A percentile compares a stretch with the other conserved stretches of the same genome.
Conservation (phyloP, 768 basidiomycete genomes). For the Daedalea quercina region DNA sequence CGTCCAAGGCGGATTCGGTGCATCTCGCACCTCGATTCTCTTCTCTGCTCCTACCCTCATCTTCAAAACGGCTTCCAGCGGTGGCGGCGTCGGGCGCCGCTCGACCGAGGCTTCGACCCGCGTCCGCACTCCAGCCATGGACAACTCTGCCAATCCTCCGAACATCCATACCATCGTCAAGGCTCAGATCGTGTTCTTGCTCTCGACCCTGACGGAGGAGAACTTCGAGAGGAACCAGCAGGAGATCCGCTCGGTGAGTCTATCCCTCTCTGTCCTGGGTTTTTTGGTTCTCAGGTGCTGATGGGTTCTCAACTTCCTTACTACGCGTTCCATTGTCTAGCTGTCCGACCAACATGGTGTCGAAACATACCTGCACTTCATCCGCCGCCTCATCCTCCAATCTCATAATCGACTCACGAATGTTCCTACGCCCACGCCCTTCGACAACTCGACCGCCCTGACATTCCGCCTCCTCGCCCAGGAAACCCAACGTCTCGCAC, state of each 20-base stretch:
- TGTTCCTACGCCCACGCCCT: conserved; percentile 51
- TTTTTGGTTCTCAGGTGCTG: not conserved
- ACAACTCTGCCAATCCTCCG: conserved; percentile 67
- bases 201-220: conserved; percentile 94
- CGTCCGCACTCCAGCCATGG: conserved; percentile 70
- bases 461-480: conserved; percentile 83
- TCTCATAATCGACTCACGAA: conserved; percentile 67
- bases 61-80: conserved; percentile 30
- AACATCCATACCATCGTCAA: conserved; percentile 92
- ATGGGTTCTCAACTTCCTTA: not conserved
- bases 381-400: conserved; percentile 89
- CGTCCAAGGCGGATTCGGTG: conserved; percentile 24
- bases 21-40: conserved; percentile 15
- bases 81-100: conserved; percentile 29
- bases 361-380: conserved; percentile 96
- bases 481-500: conserved; percentile 83
- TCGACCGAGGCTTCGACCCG: conserved; percentile 28
- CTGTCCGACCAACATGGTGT: conserved; percentile 95
- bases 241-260: conserved; percentile 88
- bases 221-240: conserved; percentile 91
- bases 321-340: conserved; percentile 33
- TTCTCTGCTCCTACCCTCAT: conserved; percentile 14
- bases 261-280: not conserved
- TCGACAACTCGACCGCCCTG: conserved; percentile 70
- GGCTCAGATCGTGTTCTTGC: conserved; percentile 95